Conservation (phyloP, 2,329 filamentous ascomycete species). For the Aspergillus texensis region DNA sequence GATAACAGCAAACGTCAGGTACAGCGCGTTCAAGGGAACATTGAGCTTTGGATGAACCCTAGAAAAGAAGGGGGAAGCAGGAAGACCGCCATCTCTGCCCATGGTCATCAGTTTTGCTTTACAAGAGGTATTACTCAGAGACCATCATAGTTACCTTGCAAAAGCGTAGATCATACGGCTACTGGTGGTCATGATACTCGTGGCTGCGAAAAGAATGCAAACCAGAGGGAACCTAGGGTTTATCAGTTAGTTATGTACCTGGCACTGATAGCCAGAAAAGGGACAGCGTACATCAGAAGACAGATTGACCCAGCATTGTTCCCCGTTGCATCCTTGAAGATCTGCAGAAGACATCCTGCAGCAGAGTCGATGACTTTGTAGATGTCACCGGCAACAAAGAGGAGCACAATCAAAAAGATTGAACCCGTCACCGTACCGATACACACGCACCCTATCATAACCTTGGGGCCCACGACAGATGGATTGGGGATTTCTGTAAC, state of each 20-base stretch:
- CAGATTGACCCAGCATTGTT: constrained; percentile 65
- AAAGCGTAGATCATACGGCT: constrained; percentile 41
- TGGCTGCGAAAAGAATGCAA: constrained; percentile 36
- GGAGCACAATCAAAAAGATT: constrained; percentile 63
- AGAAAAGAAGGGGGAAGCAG: constrained; percentile 62
- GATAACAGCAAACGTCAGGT: constrained; percentile 62
- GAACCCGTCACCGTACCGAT: constrained; percentile 67
- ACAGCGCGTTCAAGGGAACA: constrained; percentile 68
- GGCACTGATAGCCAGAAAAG: neutral
- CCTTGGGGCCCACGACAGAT: constrained; percentile 61
- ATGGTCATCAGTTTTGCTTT: constrained; percentile 5
- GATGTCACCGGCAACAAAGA: constrained; percentile 66
- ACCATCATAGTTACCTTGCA: constrained; percentile 26
- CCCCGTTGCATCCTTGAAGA: constrained; percentile 64
- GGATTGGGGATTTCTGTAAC: constrained; percentile 44
- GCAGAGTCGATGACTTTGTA: constrained; percentile 57
- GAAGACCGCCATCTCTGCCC: constrained; percentile 65
- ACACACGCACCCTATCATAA: constrained; percentile 66
- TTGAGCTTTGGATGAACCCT: constrained; percentile 63
- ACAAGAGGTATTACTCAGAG: neutral
- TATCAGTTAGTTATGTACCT: constrained; percentile 10
- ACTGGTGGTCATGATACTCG: constrained; percentile 39
- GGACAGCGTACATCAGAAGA: constrained; percentile 56
- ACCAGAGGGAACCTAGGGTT: constrained; percentile 31
- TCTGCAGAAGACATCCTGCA: constrained; percentile 63